Base-by-base conservation (phyloP, 768 basidiomycete genomes). In the Mycena vulgaris region DNA sequence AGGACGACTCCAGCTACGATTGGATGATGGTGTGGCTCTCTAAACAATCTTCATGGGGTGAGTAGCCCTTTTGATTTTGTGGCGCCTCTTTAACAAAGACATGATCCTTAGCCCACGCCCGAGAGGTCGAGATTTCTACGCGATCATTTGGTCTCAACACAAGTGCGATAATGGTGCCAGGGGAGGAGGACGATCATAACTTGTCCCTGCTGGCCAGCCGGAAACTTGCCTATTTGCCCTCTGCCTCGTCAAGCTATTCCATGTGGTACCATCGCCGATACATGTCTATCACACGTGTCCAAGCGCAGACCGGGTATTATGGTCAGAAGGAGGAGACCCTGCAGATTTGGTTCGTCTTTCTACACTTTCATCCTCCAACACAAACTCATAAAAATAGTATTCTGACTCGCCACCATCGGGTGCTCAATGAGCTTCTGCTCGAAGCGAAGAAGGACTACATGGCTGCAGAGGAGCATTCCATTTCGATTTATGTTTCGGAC, bases 21-120 rank as follows among this genome's bases (percentile, higher is more conserved):
- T 94, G 93, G 93, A 84, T 93, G 74, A 86, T 92, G 85, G 79
- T 85, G 45, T 94, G 92, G 92, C 78, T 93, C 0, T 88, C 90
- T 5, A 83, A 84, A 59, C 89, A 89, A 47, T 85, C 89, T 23
- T 81, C 86, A n/a, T 93, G 90, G 90, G 80, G 85, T 87, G 33
- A 56, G 53, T 27, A 16, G n/a, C 6, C 19, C 8, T 19, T 23
- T 6, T 23, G 28, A 21, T 5, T 35, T 16, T 30, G 55, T 37
- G 42, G 42, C 27, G n/a, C 42, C 65, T n/a, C 71, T 42, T 9
- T 21, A 48, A 37, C 64, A 80, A 76, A 76, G 73, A 14, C 69
- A 66, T 31, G 71, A 70, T 39, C 60, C 66, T 21, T 47, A 55
- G 82, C 75, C 59, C 75, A 78, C 40, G 85, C 88, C 9, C 86